A percentile compares a stretch with the other conserved stretches of the same genome.
Evolutionary conservation across 495 filamentous ascomycete genomes (phyloP).

Genomic region (Annulohypoxylon stygium): DNA sequence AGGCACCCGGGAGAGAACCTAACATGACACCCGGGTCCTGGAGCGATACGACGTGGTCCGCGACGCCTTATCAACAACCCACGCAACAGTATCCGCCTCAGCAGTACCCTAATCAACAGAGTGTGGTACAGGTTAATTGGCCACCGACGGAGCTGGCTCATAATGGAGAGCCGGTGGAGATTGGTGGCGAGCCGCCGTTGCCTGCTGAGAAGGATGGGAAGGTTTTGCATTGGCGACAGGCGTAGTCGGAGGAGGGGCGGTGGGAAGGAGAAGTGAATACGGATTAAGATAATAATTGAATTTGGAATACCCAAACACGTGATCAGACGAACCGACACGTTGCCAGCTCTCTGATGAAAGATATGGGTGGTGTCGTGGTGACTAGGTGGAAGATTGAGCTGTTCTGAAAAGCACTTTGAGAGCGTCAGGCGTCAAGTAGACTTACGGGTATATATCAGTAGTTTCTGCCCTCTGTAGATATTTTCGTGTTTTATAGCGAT

Average conservation of each 20-base stretch:
- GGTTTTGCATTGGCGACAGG: constrained; percentile 11
- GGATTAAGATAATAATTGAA: constrained; percentile 8
- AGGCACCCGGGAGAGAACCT: not conserved
- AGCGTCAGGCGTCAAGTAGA: not conserved
- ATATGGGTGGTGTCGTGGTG: too few relatives aligned
- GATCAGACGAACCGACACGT: not conserved
- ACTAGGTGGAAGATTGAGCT: too few relatives aligned
- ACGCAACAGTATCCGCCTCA: constrained; percentile 11
- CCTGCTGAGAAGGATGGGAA: constrained; percentile 25
- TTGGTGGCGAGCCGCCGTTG: constrained; percentile 23
- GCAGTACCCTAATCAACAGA: not conserved
- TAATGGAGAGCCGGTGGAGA: constrained; percentile 21
- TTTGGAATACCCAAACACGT: constrained; percentile 4
- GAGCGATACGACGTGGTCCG: constrained; percentile 24
- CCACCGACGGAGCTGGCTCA: constrained; percentile 28
- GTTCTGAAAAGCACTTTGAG: not conserved
- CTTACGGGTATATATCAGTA: not conserved
- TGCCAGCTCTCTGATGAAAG: not conserved
- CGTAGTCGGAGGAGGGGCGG: not conserved
- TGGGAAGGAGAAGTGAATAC: not conserved
- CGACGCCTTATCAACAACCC: not conserved
- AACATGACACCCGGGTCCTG: not conserved
- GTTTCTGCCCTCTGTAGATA: not conserved
- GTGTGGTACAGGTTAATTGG: constrained; percentile 24
- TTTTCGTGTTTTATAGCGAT: not conserved